A percentile compares a stretch with the other conserved stretches of the same genome.
phyloP scores from a whole-genome alignment of 139 green algal species.

The Micractinium sp. region DNA sequence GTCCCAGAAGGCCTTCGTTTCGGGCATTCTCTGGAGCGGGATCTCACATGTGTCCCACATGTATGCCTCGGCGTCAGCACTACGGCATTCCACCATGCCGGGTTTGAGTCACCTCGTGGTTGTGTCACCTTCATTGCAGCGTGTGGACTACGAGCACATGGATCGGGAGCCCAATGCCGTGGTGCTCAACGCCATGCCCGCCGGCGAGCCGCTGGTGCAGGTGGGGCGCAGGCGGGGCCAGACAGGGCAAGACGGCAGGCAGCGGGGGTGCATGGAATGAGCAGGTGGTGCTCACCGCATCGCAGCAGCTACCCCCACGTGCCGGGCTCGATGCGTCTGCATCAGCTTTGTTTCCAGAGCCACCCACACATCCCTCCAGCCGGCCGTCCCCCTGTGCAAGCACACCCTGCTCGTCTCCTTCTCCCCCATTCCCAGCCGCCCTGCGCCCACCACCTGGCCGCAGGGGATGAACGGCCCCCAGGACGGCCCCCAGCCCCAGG shows the following conservation, averaged over 20 bases:
- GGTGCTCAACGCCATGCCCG: slow-evolving; percentile 43
- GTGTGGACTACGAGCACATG: slow-evolving; percentile 25
- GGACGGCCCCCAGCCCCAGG: slow-evolving; percentile 25
- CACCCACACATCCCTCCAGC: no score
- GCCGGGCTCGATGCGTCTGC: neutral
- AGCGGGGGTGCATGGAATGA: neutral
- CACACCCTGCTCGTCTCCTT: no score
- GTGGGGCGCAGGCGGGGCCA: neutral
- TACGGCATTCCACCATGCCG: no score
- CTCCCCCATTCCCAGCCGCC: no score
- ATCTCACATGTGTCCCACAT: no score
- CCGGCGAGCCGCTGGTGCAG: slow-evolving; percentile 36
- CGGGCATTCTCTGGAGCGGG: no score
- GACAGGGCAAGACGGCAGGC: no score
- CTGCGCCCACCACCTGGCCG: neutral
- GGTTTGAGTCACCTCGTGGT: no score
- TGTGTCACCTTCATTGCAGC: neutral
- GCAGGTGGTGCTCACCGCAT: neutral
- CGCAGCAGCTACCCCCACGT: neutral
- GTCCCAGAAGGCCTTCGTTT: no score
- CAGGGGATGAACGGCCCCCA: slow-evolving; percentile 41
- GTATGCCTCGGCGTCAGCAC: no score
- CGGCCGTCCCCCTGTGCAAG: no score
- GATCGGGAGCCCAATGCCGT: slow-evolving; percentile 44
- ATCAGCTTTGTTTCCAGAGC: no score